A percentile compares a stretch with the other conserved stretches of the same genome.
Evolutionary conservation across 148 eudicot genomes (phyloP).

Genomic region (Agrostemma githago): DNA sequence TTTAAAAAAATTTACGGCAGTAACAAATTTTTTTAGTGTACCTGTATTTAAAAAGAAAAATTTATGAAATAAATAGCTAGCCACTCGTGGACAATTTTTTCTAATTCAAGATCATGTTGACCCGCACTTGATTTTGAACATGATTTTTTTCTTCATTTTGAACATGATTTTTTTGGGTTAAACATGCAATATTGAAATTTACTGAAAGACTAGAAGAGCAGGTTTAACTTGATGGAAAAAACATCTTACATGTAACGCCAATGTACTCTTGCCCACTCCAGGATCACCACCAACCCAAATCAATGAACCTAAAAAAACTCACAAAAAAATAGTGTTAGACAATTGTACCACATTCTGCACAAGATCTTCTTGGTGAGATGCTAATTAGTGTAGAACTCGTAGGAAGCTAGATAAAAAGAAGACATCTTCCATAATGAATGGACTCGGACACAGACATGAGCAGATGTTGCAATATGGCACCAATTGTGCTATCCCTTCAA

Average conservation of each 20-base stretch:
- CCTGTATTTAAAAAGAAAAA: too few relatives aligned
- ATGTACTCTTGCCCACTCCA: slow-evolving; percentile 97
- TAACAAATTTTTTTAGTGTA: too few relatives aligned
- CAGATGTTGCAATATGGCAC: neutral
- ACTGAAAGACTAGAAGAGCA: neutral
- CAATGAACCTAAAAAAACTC: slow-evolving; percentile 59
- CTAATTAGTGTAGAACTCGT: neutral
- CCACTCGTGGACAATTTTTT: too few relatives aligned
- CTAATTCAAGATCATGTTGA: too few relatives aligned
- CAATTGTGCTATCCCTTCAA: neutral
- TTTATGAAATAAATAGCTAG: too few relatives aligned
- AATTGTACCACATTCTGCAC: neutral
- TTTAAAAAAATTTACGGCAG: too few relatives aligned
- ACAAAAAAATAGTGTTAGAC: slow-evolving; percentile 3
- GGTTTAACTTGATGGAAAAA: neutral
- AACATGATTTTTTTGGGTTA: slow-evolving; percentile 28
- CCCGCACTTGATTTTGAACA: too few relatives aligned
- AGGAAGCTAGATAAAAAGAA: neutral
- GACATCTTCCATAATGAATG: slow-evolving; percentile 7
- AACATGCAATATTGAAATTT: neutral
- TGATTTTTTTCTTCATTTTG: slow-evolving; percentile 51
- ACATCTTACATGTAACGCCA: slow-evolving; percentile 65
- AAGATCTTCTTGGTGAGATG: neutral
- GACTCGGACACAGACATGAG: neutral
- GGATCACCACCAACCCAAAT: slow-evolving; percentile 96